Conservation (phyloP, 1,139 yeast species). For the Suhomyces bokatorum region DNA sequence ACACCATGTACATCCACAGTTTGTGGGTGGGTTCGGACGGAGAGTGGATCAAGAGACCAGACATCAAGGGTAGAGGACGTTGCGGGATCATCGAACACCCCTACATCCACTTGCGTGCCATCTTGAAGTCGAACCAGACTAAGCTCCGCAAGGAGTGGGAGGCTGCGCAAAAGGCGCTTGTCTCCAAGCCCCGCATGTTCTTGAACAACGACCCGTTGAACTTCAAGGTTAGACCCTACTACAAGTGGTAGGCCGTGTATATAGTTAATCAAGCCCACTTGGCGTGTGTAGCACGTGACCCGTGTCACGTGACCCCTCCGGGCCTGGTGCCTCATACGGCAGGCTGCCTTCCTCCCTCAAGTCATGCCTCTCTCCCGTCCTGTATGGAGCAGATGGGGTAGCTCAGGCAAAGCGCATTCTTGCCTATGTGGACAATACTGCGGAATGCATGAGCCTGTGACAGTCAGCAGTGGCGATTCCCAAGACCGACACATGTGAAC, state of each 20-base stretch:
- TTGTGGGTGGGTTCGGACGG: conserved; percentile 96
- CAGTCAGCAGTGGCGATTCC: no score
- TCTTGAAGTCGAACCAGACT: conserved; percentile 68
- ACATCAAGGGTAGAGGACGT: conserved; percentile 89
- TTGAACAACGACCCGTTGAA: conserved; percentile 50
- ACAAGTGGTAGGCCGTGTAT: conserved; percentile 39
- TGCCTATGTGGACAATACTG: no score
- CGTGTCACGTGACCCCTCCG: neutral
- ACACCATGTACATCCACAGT: conserved; percentile 70
- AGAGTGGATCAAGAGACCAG: conserved; percentile 66
- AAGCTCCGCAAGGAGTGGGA: conserved; percentile 63
- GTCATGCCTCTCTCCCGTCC: no score
- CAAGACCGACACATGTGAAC: no score
- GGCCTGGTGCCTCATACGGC: neutral
- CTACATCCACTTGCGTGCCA: conserved; percentile 77
- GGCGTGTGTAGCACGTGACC: neutral
- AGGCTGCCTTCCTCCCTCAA: neutral
- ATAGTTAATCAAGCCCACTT: conserved; percentile 6
- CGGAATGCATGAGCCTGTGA: no score
- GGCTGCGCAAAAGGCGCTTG: conserved; percentile 41
- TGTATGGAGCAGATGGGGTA: no score
- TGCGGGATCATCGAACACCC: conserved; percentile 76
- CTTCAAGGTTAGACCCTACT: conserved; percentile 43
- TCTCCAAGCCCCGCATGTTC: conserved; percentile 47
- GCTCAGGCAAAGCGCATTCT: no score